Evolutionary conservation across 2,329 filamentous ascomycete species (phyloP).

Genomic region (Cercospora citrullina): DNA sequence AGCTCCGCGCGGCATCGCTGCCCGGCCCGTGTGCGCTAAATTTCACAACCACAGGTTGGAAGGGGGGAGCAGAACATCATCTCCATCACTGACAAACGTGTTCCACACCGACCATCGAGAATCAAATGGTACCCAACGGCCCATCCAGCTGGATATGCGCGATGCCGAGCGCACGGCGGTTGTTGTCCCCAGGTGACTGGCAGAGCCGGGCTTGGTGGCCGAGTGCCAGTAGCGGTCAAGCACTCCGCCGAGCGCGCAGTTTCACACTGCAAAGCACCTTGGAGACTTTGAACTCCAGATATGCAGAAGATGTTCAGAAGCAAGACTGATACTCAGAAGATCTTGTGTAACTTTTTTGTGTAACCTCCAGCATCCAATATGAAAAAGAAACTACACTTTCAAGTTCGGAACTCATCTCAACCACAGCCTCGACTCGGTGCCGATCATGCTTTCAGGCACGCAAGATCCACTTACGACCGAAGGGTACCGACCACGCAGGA

Average conservation of each 20-base stretch:
- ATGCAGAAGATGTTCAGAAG: background rate
- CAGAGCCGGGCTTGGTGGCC: background rate
- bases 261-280: background rate
- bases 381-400: background rate
- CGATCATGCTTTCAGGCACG: background rate
- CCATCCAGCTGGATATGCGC: background rate
- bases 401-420: background rate
- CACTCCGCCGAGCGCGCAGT: background rate
- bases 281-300: background rate
- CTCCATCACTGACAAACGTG: background rate
- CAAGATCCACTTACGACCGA: background rate
- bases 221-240: background rate
- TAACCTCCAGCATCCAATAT: background rate
- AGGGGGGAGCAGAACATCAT: background rate
- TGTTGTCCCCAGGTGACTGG: background rate
- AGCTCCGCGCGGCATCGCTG: background rate
- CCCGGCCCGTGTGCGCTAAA: background rate
- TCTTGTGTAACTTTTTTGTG: background rate
- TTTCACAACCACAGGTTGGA: background rate
- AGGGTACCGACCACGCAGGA: background rate
- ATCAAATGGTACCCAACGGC: background rate
- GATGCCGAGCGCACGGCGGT: background rate
- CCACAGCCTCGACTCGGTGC: background rate
- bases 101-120: background rate
- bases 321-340: background rate